Percentiles rank a stretch among this genome's conserved stretches.
phyloP scores from a whole-genome alignment of 2,329 filamentous ascomycete genomes.

The Alternaria metachromatica region DNA sequence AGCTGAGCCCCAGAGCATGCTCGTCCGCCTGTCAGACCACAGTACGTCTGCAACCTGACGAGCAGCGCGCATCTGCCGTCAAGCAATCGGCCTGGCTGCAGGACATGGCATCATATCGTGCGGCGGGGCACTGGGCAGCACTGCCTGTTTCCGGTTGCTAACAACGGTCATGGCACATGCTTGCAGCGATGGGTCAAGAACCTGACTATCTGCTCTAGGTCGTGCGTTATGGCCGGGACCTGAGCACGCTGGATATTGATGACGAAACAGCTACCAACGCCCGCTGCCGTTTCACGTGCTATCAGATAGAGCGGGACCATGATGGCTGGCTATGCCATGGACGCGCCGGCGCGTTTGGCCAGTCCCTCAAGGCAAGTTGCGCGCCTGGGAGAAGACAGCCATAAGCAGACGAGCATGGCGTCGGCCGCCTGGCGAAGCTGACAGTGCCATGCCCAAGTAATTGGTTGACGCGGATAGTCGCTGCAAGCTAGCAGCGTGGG shows the following conservation, averaged over 20 bases:
- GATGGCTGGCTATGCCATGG: slow-evolving; percentile 16
- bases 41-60: slow-evolving; percentile 4
- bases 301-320: slow-evolving; percentile 13
- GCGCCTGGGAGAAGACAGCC: slow-evolving; percentile 17
- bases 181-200: slow-evolving; percentile 19
- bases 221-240: slow-evolving; percentile 7
- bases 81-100: slow-evolving; percentile 3
- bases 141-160: slow-evolving; percentile 21
- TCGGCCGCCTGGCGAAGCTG: slow-evolving; percentile 15
- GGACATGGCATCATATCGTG: slow-evolving; percentile 15
- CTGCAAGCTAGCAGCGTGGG: slow-evolving; percentile 38
- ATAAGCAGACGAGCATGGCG: slow-evolving; percentile 27
- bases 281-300: slow-evolving; percentile 40
- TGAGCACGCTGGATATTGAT: slow-evolving; percentile 20
- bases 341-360: slow-evolving; percentile 2
- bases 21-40: slow-evolving; percentile 23
- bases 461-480: slow-evolving; percentile 32
- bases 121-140: slow-evolving; percentile 17
- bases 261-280: slow-evolving; percentile 22
- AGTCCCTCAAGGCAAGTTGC: slow-evolving; percentile 18
- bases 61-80: slow-evolving; percentile 12
- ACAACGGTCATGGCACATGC: slow-evolving; percentile 19
- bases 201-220: slow-evolving; percentile 2
- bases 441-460: slow-evolving; percentile 22
- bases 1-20: slow-evolving; percentile 11